phyloP scores from a whole-genome alignment of 2,329 filamentous ascomycete genomes.

The Colletotrichum endophyticum region DNA sequence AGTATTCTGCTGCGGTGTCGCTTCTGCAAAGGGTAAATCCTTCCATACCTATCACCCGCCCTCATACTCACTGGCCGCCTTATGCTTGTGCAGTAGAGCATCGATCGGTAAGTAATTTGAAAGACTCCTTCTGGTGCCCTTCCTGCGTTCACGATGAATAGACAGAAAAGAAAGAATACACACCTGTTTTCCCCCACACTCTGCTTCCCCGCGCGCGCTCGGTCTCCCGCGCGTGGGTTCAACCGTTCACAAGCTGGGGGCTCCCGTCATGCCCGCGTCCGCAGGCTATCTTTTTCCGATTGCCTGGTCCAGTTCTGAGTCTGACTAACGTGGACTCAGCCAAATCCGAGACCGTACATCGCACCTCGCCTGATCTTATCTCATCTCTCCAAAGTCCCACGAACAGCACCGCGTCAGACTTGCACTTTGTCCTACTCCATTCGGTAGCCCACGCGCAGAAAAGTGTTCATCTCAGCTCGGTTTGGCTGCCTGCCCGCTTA shows the following conservation, averaged over 20 bases:
- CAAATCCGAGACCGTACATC: neutral
- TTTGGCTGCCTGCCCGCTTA: neutral
- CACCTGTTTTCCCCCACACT: neutral
- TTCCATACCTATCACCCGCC: neutral
- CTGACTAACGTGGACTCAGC: neutral
- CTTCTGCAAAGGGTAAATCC: neutral
- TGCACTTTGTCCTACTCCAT: neutral
- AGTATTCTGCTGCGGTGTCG: neutral
- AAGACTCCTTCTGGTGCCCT: neutral
- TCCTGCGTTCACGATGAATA: neutral
- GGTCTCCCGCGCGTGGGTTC: neutral
- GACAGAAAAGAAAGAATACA: neutral
- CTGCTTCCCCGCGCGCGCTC: neutral
- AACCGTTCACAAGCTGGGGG: neutral
- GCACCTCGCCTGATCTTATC: neutral
- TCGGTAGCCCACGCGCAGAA: neutral
- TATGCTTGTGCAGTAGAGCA: neutral
- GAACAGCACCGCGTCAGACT: neutral
- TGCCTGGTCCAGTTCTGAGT: neutral
- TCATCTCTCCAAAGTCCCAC: neutral
- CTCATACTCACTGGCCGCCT: neutral
- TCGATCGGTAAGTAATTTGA: neutral
- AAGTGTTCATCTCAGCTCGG: neutral
- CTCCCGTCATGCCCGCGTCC: neutral
- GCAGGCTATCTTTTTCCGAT: neutral